phyloP scores from a whole-genome alignment of 208 protist genomes.

The Crithidia thermophila region DNA sequence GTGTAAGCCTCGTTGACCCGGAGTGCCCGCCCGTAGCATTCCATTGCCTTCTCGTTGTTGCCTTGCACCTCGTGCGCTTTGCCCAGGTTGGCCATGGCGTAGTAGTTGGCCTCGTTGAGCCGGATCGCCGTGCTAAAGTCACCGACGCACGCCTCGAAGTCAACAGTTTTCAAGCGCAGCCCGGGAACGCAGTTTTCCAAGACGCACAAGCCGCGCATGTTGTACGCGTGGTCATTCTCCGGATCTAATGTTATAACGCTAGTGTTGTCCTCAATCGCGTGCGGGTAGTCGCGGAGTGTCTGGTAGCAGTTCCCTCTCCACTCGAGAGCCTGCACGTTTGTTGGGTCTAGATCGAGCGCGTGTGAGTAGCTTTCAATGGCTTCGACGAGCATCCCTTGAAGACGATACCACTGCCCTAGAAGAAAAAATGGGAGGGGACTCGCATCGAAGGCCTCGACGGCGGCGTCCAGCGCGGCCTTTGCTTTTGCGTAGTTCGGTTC shows the following conservation, averaged over 20 bases:
- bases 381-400: constrained; percentile 58
- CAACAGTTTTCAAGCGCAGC: constrained; percentile 59
- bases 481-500: constrained; percentile 85
- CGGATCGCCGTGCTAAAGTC: constrained; percentile 86
- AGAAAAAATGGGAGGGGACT: constrained; percentile 67
- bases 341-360: constrained; percentile 74
- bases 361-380: constrained; percentile 82
- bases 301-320: constrained; percentile 77
- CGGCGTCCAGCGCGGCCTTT: constrained; percentile 66
- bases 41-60: constrained; percentile 64
- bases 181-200: constrained; percentile 73
- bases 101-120: constrained; percentile 93
- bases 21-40: constrained; percentile 76
- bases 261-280: constrained; percentile 91
- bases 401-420: constrained; percentile 66
- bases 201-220: constrained; percentile 89
- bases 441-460: constrained; percentile 74
- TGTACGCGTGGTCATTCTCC: constrained; percentile 92
- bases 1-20: constrained; percentile 76
- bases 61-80: constrained; percentile 88
- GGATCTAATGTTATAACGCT: constrained; percentile 85
- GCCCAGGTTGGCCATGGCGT: constrained; percentile 91
- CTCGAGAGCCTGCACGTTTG: constrained; percentile 64
- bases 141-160: constrained; percentile 76
- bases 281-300: constrained; percentile 48